phyloP scores from a whole-genome alignment of 257 asterid species.

The Jaltomata sinuosa region DNA sequence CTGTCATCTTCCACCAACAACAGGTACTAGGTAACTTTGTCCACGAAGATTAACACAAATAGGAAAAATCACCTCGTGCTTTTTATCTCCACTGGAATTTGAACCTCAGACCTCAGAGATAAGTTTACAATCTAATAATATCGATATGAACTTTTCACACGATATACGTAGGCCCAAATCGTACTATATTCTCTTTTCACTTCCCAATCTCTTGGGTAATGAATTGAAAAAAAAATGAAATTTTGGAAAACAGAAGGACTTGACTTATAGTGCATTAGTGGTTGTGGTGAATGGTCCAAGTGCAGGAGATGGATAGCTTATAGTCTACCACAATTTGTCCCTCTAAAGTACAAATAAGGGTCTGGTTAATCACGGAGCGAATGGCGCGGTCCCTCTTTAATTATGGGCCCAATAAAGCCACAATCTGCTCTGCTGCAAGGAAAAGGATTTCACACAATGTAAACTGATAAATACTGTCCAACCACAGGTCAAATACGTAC shows the following conservation, averaged over 20 bases:
- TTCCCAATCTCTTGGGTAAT: neutral
- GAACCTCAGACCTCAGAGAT: no score
- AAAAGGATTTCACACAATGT: neutral
- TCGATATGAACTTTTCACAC: neutral
- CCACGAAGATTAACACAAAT: no score
- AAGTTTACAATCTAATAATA: neutral
- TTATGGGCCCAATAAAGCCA: neutral
- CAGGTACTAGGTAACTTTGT: no score
- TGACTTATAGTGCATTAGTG: neutral
- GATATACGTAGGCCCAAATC: neutral
- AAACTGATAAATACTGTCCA: neutral
- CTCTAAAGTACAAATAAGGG: neutral
- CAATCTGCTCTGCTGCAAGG: neutral
- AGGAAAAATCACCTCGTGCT: no score
- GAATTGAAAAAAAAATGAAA: neutral
- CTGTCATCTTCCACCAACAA: no score
- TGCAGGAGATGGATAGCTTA: neutral
- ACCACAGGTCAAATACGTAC: neutral
- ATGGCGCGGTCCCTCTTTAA: neutral
- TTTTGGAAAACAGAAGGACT: neutral
- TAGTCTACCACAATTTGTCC: neutral
- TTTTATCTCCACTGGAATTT: no score
- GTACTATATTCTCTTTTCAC: neutral
- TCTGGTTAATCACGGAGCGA: neutral
- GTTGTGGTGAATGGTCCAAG: neutral